phyloP scores from a whole-genome alignment of 352 stramenopile species.

The Phytophthora tubulina region DNA sequence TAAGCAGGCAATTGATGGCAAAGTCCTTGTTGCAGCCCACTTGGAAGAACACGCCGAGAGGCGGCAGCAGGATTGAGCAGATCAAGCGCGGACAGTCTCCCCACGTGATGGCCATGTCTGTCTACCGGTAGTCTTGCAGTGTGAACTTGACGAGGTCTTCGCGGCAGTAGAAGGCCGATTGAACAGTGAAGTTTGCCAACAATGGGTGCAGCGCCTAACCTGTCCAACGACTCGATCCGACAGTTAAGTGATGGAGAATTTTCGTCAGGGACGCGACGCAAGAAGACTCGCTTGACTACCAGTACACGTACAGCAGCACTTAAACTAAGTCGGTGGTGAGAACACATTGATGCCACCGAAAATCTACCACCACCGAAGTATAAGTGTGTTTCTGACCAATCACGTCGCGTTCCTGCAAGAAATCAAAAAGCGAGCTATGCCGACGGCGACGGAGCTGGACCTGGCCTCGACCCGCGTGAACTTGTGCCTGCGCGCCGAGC shows the following conservation, averaged over 20 bases:
- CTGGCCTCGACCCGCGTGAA: slow-evolving; percentile 64
- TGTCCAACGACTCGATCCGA: slow-evolving; percentile 28
- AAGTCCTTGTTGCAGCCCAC: slow-evolving; percentile 64
- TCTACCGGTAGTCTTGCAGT: background rate
- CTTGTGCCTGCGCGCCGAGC: slow-evolving; percentile 64
- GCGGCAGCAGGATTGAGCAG: slow-evolving; percentile 54
- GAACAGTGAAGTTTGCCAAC: slow-evolving; percentile 12
- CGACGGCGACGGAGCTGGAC: slow-evolving; percentile 40
- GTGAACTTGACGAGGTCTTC: background rate
- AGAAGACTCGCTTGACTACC: background rate
- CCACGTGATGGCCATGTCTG: slow-evolving; percentile 61
- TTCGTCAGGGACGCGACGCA: slow-evolving; percentile 20
- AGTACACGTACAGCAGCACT: slow-evolving; percentile 18
- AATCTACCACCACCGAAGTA: too few relatives aligned
- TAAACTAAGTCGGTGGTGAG: slow-evolving; percentile 5
- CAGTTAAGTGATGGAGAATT: slow-evolving; percentile 23
- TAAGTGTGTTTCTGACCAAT: slow-evolving; percentile 6
- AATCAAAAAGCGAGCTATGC: background rate
- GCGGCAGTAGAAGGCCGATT: slow-evolving; percentile 14
- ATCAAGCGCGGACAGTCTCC: slow-evolving; percentile 55
- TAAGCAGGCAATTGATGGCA: slow-evolving; percentile 73
- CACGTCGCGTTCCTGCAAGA: background rate
- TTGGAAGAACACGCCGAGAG: slow-evolving; percentile 64
- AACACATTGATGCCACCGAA: too few relatives aligned
- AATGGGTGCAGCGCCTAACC: background rate